These are phyloP conservation scores for Zygoascus flipseniorum DNA, from an alignment of 805 yeast species.

Conservation along the genomic window DNA sequence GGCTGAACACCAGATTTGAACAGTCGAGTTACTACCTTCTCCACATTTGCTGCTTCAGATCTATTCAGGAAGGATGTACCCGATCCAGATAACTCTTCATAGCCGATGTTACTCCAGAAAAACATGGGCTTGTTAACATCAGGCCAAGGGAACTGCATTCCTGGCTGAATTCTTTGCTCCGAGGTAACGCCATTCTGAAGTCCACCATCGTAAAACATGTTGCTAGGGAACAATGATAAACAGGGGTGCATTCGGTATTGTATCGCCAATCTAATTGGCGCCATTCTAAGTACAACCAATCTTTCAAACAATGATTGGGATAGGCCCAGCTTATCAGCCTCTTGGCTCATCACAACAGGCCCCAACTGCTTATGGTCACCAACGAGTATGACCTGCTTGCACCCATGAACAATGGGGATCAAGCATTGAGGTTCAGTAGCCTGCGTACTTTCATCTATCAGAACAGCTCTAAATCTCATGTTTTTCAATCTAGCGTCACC, in stretches of 20 bases:
- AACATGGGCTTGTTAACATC: slow-evolving; percentile 79
- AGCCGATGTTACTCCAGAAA: slow-evolving; percentile 88
- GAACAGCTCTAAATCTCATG: slow-evolving; percentile 61
- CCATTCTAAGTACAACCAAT: slow-evolving; percentile 69
- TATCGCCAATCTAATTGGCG: slow-evolving; percentile 78
- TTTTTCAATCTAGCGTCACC: slow-evolving; percentile 58
- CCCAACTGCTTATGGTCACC: slow-evolving; percentile 97
- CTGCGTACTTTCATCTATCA: slow-evolving; percentile 91
- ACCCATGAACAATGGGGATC: slow-evolving; percentile 83
- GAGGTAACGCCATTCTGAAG: slow-evolving; percentile 86
- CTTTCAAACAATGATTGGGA: slow-evolving; percentile 84
- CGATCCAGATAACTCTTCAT: slow-evolving; percentile 74
- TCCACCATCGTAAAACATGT: slow-evolving; percentile 87
- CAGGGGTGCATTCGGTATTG: slow-evolving; percentile 95
- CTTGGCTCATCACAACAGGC: slow-evolving; percentile 74
- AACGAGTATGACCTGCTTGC: slow-evolving; percentile 79
- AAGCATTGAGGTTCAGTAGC: slow-evolving; percentile 88
- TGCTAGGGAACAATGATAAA: slow-evolving; percentile 77
- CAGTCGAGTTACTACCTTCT: slow-evolving; percentile 61
- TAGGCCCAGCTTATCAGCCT: slow-evolving; percentile 81
- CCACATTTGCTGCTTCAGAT: slow-evolving; percentile 84
- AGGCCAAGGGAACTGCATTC: slow-evolving; percentile 85
- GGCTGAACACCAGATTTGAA: slow-evolving; percentile 74
- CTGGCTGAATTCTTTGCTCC: slow-evolving; percentile 51
- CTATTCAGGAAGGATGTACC: slow-evolving; percentile 81